Evolutionary conservation across 225 moss, liverwort and hornwort genomes (phyloP), one percentile per base, ranked within the genome.

Genomic region (Marchantia polymorpha): DNA sequence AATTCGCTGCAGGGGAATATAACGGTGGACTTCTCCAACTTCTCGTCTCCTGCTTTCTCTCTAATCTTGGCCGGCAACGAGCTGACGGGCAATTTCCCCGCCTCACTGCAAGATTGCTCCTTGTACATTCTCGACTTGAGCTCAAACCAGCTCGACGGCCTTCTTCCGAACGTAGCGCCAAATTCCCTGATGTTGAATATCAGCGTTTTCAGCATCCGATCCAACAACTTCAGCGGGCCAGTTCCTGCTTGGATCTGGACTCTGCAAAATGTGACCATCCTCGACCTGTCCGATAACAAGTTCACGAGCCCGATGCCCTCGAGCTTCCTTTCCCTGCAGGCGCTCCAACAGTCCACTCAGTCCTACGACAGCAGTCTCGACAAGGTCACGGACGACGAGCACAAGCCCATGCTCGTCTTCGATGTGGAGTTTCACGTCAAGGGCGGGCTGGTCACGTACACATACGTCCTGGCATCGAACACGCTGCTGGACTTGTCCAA

Each of bases 231-330:
- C 29, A 69, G 31, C 30, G 76, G 76, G 17, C 17, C 6, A 30
- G 48, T 76, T 46, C 76, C 76, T 10, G n/a, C 14, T n/a, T 8
- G 14, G 30, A 7, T 76, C 31, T 10, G 19, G 19, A 61, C 30
- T 11, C 54, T 75, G 16, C n/a, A 39, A 16, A 13, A 11, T 7
- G 8, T 75, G 56, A 6, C 14, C 46, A 20, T 47, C 2, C 79
- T 86, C 15, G 66, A 80, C 65, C 30, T 86, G 56, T 64, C 56
- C 52, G 50, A 25, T 53, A 86, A 82, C 73, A 76, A 83, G 14
- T 60, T 86, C 67, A 77, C 50, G 51, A 83, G 82, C 0, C 20
- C 17, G 10, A 79, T 86, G 31, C 85, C 85, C 48, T 0, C 60
- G 12, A 25, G 52, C 52, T 7, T 69, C 69, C 69, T 70, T 19